Conservation (phyloP, 768 basidiomycete genomes). For the Ramaria sp. region DNA sequence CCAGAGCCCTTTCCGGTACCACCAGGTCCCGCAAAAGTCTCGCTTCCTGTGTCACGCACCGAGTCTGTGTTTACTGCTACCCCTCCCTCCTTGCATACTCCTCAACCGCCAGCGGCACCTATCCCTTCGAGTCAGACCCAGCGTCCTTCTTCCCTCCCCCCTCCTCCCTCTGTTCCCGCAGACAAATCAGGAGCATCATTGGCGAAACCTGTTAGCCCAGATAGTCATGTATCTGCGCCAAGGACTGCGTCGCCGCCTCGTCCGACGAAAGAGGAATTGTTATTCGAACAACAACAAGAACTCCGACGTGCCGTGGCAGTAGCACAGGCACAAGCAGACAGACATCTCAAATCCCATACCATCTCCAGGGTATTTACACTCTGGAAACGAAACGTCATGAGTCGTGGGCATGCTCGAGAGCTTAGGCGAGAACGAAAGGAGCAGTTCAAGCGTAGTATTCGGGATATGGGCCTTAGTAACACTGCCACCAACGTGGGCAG, state of each 20-base stretch:
- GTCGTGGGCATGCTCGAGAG: constrained; percentile 1
- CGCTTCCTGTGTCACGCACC: not conserved
- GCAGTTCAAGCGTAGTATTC: constrained; percentile 17
- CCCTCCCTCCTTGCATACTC: no score
- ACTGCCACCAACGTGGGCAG: not conserved
- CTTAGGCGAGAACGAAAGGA: constrained; percentile 1
- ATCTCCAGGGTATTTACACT: not conserved
- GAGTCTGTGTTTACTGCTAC: not conserved
- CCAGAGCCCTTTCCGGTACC: constrained; percentile 11
- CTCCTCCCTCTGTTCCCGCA: not conserved
- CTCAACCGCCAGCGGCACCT: no score
- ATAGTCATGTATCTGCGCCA: not conserved
- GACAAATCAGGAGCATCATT: not conserved
- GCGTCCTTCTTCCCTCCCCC: not conserved
- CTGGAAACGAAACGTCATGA: constrained; percentile 3
- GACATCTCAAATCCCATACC: not conserved
- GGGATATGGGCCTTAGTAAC: constrained; percentile 8
- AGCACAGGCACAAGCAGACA: not conserved
- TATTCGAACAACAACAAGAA: not conserved
- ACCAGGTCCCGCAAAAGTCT: constrained; percentile 9
- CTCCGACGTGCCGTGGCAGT: not conserved
- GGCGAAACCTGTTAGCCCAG: not conserved
- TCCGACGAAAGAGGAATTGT: not conserved
- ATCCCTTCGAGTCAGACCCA: no score
- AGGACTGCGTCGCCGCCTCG: not conserved